phyloP scores from a whole-genome alignment of 1,139 yeast genomes.

The Ogataea hybrid region DNA sequence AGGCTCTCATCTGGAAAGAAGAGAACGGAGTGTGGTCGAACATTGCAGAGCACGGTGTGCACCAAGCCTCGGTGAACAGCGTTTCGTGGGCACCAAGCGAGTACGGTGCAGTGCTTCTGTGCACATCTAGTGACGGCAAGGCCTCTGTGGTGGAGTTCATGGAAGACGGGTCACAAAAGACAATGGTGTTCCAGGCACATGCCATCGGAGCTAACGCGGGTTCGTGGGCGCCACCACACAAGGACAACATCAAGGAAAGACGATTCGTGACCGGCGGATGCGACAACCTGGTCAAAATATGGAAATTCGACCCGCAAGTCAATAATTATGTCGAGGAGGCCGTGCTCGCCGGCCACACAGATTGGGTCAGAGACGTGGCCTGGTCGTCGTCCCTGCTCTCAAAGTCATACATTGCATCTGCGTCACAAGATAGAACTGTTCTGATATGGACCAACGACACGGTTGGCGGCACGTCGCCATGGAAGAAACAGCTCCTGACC shows the following conservation, averaged over 20 bases:
- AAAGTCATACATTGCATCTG: constrained; percentile 93
- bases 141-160: no score
- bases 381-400: constrained; percentile 94
- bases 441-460: constrained; percentile 88
- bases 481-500: constrained; percentile 78
- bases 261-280: constrained; percentile 94
- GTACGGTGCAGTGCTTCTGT: no score
- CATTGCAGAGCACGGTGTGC: no score
- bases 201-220: constrained; percentile 93
- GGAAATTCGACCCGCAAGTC: constrained; percentile 65
- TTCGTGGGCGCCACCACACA: constrained; percentile 85
- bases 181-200: constrained; percentile 87
- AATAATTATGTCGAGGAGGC: constrained; percentile 71
- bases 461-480: constrained; percentile 38
- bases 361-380: constrained; percentile 98
- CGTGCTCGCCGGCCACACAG: constrained; percentile 83
- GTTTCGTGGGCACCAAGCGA: no score
- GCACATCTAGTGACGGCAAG: no score
- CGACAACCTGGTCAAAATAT: constrained; percentile 88
- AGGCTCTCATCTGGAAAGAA: no score
- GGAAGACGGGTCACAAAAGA: no score
- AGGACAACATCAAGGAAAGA: constrained; percentile 36
- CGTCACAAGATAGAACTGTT: constrained; percentile 95
- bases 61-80: no score
- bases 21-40: no score